Evolutionary conservation across 805 yeast species (phyloP).

Genomic region (Teunomyces panamensis): DNA sequence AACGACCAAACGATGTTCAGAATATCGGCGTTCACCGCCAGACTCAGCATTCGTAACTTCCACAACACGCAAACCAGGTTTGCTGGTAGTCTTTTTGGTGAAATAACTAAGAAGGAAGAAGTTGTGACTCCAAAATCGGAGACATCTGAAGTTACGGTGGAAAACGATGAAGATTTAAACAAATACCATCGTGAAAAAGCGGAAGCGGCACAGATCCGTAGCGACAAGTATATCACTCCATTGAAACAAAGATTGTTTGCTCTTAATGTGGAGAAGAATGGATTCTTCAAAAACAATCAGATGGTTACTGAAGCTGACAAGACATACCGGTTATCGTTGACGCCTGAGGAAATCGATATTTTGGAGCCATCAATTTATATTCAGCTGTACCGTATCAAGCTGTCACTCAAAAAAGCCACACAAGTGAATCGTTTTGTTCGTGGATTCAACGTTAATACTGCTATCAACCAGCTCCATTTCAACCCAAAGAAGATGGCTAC

Average conservation of each 20-base stretch:
- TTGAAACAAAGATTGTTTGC: slow-evolving; percentile 65
- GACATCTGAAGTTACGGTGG: slow-evolving; percentile 21
- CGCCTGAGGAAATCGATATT: slow-evolving; percentile 64
- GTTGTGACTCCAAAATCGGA: slow-evolving; percentile 7
- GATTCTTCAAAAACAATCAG: slow-evolving; percentile 66
- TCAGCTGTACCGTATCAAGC: slow-evolving; percentile 76
- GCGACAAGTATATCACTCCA: slow-evolving; percentile 66
- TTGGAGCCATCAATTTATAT: slow-evolving; percentile 87
- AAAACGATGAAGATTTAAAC: slow-evolving; percentile 41
- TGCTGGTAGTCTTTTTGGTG: slow-evolving; percentile 28
- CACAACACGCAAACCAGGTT: slow-evolving; percentile 11
- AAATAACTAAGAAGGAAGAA: slow-evolving; percentile 23
- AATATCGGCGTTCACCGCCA: slow-evolving; percentile 2
- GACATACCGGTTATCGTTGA: slow-evolving; percentile 54
- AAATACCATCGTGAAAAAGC: slow-evolving; percentile 49
- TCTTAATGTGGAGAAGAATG: slow-evolving; percentile 56
- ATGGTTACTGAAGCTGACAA: slow-evolving; percentile 44
- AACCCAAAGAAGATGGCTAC: slow-evolving; percentile 73
- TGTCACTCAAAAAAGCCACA: slow-evolving; percentile 87
- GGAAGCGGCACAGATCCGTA: slow-evolving; percentile 37
- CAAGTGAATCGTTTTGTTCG: slow-evolving; percentile 73
- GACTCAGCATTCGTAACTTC: slow-evolving; percentile 1
- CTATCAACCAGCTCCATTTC: slow-evolving; percentile 91
- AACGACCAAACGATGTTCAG: slow-evolving; percentile 1
- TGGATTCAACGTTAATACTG: slow-evolving; percentile 66